A percentile compares a stretch with the other conserved stretches of the same genome.
Evolutionary conservation across 495 filamentous ascomycete genomes (phyloP).

Genomic region (Filosporella fistucella): DNA sequence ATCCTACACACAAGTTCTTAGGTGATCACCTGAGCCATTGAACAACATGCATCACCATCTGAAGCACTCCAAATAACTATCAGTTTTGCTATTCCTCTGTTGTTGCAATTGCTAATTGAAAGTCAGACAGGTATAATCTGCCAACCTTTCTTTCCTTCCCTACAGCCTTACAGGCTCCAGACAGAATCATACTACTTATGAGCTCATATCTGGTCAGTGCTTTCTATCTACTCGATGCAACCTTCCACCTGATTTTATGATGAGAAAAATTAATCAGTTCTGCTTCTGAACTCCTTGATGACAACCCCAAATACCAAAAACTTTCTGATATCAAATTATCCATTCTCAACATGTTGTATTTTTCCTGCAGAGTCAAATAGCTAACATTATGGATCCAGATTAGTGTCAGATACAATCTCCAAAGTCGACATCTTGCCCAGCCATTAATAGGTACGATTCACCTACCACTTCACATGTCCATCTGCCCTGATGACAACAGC

Average conservation of each 20-base stretch:
- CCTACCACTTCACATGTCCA: conserved; percentile 6
- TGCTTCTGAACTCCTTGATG: conserved; percentile 88
- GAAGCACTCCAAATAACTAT: conserved; percentile 40
- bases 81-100: conserved; percentile 15
- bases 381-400: conserved; percentile 7
- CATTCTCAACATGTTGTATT: neutral
- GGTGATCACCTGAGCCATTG: conserved; percentile 87
- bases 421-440: neutral
- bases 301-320: conserved; percentile 77
- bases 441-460: conserved; percentile 25
- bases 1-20: conserved; percentile 48
- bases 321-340: conserved; percentile 35
- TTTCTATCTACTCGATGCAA: no score
- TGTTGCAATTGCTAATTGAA: no score
- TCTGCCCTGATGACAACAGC: conserved; percentile 85
- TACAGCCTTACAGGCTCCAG: no score
- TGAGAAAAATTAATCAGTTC: conserved; percentile 85
- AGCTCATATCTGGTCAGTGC: no score
- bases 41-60: conserved; percentile 99
- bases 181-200: no score
- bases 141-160: no score
- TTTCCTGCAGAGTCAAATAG: neutral
- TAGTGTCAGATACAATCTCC: neutral
- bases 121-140: no score
- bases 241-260: conserved; percentile 49